A percentile compares a stretch with the other conserved stretches of the same genome.
These are phyloP conservation scores for Curvularia eragrostidis DNA, from an alignment of 2,329 filamentous ascomycete species.

Conservation along the genomic window DNA sequence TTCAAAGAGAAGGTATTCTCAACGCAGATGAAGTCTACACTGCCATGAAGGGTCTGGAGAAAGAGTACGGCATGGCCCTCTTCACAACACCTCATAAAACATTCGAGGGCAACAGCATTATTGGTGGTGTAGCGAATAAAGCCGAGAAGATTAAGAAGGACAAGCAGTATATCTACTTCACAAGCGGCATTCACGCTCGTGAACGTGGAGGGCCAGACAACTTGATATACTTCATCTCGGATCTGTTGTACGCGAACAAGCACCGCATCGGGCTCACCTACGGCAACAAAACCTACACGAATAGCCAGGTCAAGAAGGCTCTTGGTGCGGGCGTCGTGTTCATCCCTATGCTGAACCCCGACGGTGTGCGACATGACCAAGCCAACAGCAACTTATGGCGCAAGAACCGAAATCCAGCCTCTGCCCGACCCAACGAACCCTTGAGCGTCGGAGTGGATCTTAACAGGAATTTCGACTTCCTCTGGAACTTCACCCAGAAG, in stretches of 20 bases:
- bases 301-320: conserved; percentile 59
- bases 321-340: conserved; percentile 63
- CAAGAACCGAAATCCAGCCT: conserved; percentile 52
- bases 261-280: conserved; percentile 59
- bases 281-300: conserved; percentile 60
- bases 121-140: conserved; percentile 53
- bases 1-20: conserved; percentile 52
- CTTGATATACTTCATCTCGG: conserved; percentile 64
- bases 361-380: conserved; percentile 43
- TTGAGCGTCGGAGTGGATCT: conserved; percentile 39
- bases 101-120: conserved; percentile 48
- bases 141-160: conserved; percentile 53
- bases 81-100: conserved; percentile 56
- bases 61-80: conserved; percentile 52
- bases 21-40: conserved; percentile 56
- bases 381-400: conserved; percentile 42
- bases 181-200: conserved; percentile 63
- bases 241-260: conserved; percentile 62
- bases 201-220: conserved; percentile 66
- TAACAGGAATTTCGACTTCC: conserved; percentile 57
- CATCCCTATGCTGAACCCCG: conserved; percentile 42
- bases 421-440: conserved; percentile 19
- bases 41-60: conserved; percentile 54
- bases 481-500: conserved; percentile 62
- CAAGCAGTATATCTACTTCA: conserved; percentile 60